A percentile compares a stretch with the other conserved stretches of the same genome.
These are phyloP conservation scores for Penicillium antarcticum DNA, from an alignment of 495 filamentous ascomycete species.

Conservation along the genomic window DNA sequence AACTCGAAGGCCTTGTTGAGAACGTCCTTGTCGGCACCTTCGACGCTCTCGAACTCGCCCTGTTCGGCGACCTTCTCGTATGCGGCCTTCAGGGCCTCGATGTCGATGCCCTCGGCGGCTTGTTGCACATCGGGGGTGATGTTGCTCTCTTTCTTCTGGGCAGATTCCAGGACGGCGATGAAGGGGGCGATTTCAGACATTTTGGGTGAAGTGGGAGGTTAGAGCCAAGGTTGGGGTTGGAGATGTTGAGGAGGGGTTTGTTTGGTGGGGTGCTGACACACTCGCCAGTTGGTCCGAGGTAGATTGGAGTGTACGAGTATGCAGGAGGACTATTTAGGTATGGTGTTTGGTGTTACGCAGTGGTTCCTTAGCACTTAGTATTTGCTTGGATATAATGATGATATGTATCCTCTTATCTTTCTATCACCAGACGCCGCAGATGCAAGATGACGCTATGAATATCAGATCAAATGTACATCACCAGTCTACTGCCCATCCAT, in stretches of 20 bases:
- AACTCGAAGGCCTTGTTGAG: slow-evolving; percentile 33
- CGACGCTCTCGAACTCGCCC: slow-evolving; percentile 15
- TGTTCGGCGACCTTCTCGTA: slow-evolving; percentile 15
- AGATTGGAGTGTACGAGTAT: background rate
- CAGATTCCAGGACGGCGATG: slow-evolving; percentile 28
- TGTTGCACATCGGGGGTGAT: slow-evolving; percentile 32
- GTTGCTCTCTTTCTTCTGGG: slow-evolving; percentile 27
- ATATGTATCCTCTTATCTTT: background rate
- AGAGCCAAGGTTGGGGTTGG: slow-evolving; percentile 10
- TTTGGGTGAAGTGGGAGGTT: slow-evolving; percentile 9
- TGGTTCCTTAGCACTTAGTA: background rate
- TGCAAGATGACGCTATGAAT: slow-evolving; percentile 22
- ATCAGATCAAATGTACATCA: slow-evolving; percentile 34
- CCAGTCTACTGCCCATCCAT: slow-evolving; percentile 95
- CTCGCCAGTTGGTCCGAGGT: slow-evolving; percentile 16
- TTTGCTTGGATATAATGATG: background rate
- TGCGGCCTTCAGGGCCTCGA: slow-evolving; percentile 26
- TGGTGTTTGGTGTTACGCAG: too few species aligned
- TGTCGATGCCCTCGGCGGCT: slow-evolving; percentile 26
- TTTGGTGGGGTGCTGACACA: slow-evolving; percentile 21
- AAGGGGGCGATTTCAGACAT: slow-evolving; percentile 35
- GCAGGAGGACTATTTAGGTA: too few species aligned
- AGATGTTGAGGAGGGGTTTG: slow-evolving; percentile 19
- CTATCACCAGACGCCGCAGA: slow-evolving; percentile 6
- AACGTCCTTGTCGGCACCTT: slow-evolving; percentile 16